Evolutionary conservation across 208 protist genomes (phyloP).

Genomic region (Wallacemonas rigidus): DNA sequence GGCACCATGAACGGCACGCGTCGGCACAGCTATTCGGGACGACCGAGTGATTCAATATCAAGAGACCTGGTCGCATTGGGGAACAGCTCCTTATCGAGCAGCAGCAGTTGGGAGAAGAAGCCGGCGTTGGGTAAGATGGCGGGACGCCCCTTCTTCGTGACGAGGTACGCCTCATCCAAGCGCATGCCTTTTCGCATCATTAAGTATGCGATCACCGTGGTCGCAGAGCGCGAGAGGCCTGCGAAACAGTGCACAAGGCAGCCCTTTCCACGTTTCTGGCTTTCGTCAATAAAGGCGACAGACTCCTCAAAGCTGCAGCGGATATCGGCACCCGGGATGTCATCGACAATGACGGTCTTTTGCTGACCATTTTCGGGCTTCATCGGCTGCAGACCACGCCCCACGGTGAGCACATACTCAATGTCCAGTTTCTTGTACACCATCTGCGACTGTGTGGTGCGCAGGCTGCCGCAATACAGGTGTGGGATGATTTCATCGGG

Average conservation of each 20-base stretch:
- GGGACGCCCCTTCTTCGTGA: slow-evolving; percentile 71
- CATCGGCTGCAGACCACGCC: slow-evolving; percentile 67
- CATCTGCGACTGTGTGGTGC: slow-evolving; percentile 82
- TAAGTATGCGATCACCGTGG: slow-evolving; percentile 87
- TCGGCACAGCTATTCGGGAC: slow-evolving; percentile 19
- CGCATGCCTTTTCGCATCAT: slow-evolving; percentile 87
- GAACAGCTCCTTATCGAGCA: slow-evolving; percentile 68
- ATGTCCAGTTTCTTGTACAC: slow-evolving; percentile 88
- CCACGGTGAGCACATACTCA: slow-evolving; percentile 78
- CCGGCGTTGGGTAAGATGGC: slow-evolving; percentile 84
- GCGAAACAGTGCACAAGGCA: slow-evolving; percentile 92
- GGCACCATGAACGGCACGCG: too few species aligned
- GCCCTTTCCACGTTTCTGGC: slow-evolving; percentile 43
- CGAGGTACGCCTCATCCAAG: slow-evolving; percentile 81
- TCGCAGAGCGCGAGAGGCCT: slow-evolving; percentile 88
- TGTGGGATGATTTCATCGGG: slow-evolving; percentile 82
- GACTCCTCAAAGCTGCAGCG: slow-evolving; percentile 73
- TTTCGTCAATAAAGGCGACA: slow-evolving; percentile 80
- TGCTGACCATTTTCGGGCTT: slow-evolving; percentile 72
- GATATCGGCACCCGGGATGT: slow-evolving; percentile 86
- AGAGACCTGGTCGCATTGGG: slow-evolving; percentile 50
- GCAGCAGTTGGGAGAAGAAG: slow-evolving; percentile 79
- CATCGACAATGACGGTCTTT: slow-evolving; percentile 77
- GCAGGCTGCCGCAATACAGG: slow-evolving; percentile 84
- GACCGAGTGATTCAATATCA: slow-evolving; percentile 51